These are phyloP conservation scores for Laetiporus sulphureus DNA, from an alignment of 1,284 basidiomycete genomes.

Conservation along the genomic window DNA sequence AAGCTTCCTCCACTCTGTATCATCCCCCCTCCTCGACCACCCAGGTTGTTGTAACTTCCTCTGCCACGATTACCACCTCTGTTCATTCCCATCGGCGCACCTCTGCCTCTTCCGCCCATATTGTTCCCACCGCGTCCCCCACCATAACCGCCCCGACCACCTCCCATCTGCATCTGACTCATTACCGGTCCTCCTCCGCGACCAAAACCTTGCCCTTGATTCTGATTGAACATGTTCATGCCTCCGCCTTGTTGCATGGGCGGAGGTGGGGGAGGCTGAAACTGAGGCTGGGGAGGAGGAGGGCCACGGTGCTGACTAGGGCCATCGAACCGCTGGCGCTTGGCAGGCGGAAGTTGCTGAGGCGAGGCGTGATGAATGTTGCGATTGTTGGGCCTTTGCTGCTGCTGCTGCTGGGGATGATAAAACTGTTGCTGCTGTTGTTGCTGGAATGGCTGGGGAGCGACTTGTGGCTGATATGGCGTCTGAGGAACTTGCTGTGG, in stretches of 20 bases:
- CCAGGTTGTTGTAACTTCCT: conserved; percentile 34
- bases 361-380: conserved; percentile 56
- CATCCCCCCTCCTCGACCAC: conserved; percentile 28
- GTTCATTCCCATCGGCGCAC: conserved; percentile 38
- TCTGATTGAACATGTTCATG: conserved; percentile 15
- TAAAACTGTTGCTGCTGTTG: conserved; percentile 33
- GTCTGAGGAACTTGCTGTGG: conserved; percentile 31
- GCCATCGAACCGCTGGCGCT: conserved; percentile 79
- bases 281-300: conserved; percentile 34
- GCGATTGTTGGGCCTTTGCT: conserved; percentile 32
- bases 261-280: conserved; percentile 34
- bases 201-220: conserved; percentile 21
- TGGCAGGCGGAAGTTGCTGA: conserved; percentile 72
- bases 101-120: conserved; percentile 40
- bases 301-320: conserved; percentile 42
- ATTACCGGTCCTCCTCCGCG: conserved; percentile 39
- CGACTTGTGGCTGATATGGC: conserved; percentile 23
- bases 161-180: conserved; percentile 33
- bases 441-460: conserved; percentile 19
- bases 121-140: conserved; percentile 24
- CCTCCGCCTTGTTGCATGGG: conserved; percentile 22
- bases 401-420: conserved; percentile 42
- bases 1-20: conserved; percentile 31
- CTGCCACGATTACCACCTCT: conserved; percentile 39
- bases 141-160: conserved; percentile 34